These are phyloP conservation scores for Teratosphaeria destructans DNA, from an alignment of 2,329 filamentous ascomycete genomes.

Conservation along the genomic window DNA sequence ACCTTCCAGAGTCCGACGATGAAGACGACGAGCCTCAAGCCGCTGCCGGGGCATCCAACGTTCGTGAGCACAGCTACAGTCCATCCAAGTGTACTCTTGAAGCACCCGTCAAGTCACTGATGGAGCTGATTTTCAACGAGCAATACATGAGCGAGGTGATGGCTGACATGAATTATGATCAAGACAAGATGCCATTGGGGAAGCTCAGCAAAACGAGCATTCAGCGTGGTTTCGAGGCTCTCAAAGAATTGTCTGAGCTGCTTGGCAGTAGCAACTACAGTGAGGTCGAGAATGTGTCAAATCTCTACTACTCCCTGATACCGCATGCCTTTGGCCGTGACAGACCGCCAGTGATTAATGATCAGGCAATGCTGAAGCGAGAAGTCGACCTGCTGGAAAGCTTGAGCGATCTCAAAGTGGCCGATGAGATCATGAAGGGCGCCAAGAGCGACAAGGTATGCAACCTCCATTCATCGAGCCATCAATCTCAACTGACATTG, in stretches of 20 bases:
- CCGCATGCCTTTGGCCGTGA: constrained; percentile 71
- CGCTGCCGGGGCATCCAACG: constrained; percentile 14
- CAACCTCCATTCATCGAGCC: constrained; percentile 4
- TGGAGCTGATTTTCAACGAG: constrained; percentile 76
- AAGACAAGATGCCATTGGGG: constrained; percentile 68
- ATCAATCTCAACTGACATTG: constrained; percentile 7
- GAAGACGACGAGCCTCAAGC: constrained; percentile 31
- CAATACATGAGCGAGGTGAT: constrained; percentile 59
- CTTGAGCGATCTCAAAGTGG: constrained; percentile 75
- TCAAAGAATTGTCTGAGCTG: constrained; percentile 64
- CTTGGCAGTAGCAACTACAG: constrained; percentile 35
- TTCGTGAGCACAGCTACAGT: constrained; percentile 6
- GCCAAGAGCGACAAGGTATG: constrained; percentile 34
- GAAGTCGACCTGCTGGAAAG: constrained; percentile 74
- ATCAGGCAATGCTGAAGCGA: constrained; percentile 50
- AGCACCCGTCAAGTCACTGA: constrained; percentile 53
- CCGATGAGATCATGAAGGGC: constrained; percentile 64
- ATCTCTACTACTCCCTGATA: constrained; percentile 70
- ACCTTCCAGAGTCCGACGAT: constrained; percentile 57
- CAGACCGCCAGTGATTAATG: constrained; percentile 57
- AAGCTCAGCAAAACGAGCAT: constrained; percentile 76
- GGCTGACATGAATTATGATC: constrained; percentile 58
- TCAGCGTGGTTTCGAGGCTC: constrained; percentile 59
- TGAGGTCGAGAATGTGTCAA: constrained; percentile 57
- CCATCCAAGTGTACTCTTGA: constrained; percentile 47